Evolutionary conservation across 2,329 filamentous ascomycete genomes (phyloP).

Genomic region (Stylonectria norvegica): DNA sequence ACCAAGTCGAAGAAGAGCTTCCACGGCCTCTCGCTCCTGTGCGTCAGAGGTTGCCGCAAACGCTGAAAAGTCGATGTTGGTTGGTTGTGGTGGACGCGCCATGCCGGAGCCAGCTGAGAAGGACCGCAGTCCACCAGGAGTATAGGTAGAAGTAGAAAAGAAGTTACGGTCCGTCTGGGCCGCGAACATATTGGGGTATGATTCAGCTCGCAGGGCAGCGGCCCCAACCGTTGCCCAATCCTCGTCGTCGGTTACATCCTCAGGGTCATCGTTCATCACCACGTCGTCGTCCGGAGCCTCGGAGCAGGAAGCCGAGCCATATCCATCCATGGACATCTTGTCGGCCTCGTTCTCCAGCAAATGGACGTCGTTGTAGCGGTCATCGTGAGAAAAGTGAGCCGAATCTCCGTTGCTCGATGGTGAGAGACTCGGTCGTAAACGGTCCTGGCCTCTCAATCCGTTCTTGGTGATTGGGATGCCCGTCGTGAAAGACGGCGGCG

Average conservation of each 20-base stretch:
- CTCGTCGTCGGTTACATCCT: constrained; percentile 90
- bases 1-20: constrained; percentile 76
- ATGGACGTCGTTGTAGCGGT: constrained; percentile 56
- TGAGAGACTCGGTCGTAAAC: constrained; percentile 47
- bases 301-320: constrained; percentile 69
- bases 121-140: constrained; percentile 43
- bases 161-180: constrained; percentile 52
- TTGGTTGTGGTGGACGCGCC: constrained; percentile 50
- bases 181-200: constrained; percentile 54
- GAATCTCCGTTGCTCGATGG: constrained; percentile 67
- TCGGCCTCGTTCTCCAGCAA: constrained; percentile 85
- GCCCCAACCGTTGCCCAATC: constrained; percentile 92
- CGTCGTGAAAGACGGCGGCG: constrained; percentile 41
- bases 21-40: constrained; percentile 77
- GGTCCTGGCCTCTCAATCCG: constrained; percentile 42
- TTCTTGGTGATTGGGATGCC: constrained; percentile 56
- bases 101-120: constrained; percentile 51
- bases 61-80: constrained; percentile 51
- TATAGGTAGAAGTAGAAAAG: constrained; percentile 45
- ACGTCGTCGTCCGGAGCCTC: constrained; percentile 68
- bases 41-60: constrained; percentile 54
- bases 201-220: constrained; percentile 70
- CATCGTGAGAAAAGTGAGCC: constrained; percentile 70
- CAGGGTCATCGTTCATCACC: constrained; percentile 69
- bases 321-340: constrained; percentile 84